Percentiles rank a stretch among this genome's conserved stretches.
These are phyloP conservation scores for Zizania latifolia DNA, from an alignment of 176 grass and related monocot species.

Conservation along the genomic window DNA sequence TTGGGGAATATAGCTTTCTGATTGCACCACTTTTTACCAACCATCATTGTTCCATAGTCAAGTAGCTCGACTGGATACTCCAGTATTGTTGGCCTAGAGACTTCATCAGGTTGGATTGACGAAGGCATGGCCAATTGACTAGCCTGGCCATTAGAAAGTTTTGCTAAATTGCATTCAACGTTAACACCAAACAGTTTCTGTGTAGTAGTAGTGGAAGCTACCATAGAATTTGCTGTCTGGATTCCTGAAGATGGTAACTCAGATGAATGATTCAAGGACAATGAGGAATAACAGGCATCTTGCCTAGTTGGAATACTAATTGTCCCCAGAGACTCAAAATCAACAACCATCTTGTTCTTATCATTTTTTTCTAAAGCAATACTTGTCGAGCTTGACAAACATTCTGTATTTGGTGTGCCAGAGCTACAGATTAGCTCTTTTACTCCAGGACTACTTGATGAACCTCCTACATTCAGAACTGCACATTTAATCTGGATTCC, in stretches of 20 bases:
- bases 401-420: too few relatives aligned
- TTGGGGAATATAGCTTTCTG: constrained; percentile 80
- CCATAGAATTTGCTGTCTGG: constrained; percentile 12
- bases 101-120: constrained; percentile 34
- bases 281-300: constrained; percentile 20
- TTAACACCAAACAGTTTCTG: constrained; percentile 53
- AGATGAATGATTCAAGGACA: constrained; percentile 37
- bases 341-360: constrained; percentile 3
- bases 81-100: background rate
- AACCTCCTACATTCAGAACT: too few relatives aligned
- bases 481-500: background rate
- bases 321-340: constrained; percentile 13
- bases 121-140: constrained; percentile 29
- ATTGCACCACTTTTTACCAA: constrained; percentile 58
- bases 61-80: constrained; percentile 46
- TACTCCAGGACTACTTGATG: too few relatives aligned
- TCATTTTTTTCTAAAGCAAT: background rate
- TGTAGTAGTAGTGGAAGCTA: constrained; percentile 18
- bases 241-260: constrained; percentile 18
- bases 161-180: constrained; percentile 25
- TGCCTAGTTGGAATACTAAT: constrained; percentile 19
- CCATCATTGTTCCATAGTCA: constrained; percentile 52
- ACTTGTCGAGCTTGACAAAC: too few relatives aligned
- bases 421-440: too few relatives aligned
- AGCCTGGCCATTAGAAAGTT: constrained; percentile 25